Evolutionary conservation across 73 alveolate genomes (phyloP).

Genomic region (Tetrahymena malaccensis): DNA sequence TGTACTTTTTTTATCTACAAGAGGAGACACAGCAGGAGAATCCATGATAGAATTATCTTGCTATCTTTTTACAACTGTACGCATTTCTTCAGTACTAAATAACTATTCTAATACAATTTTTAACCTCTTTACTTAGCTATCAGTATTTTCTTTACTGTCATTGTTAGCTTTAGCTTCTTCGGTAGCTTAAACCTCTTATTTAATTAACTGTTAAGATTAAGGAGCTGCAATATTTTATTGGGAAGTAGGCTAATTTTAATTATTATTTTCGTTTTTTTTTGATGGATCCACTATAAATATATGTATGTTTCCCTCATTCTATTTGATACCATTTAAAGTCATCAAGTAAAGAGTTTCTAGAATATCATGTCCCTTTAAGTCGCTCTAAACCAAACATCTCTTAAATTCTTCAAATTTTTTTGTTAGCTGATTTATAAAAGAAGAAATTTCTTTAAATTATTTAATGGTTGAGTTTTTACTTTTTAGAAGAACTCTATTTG

Average conservation of each 20-base stretch:
- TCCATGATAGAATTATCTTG: background rate
- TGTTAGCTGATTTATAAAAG: background rate
- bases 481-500: background rate
- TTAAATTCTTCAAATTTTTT: background rate
- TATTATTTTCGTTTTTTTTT: background rate
- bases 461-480: background rate
- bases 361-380: background rate
- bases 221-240: background rate
- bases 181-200: background rate
- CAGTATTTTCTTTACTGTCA: background rate
- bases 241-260: background rate
- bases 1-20: background rate
- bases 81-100: background rate
- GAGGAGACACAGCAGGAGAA: background rate
- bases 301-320: background rate
- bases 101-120: background rate
- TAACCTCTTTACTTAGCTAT: background rate
- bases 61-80: background rate
- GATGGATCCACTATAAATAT: background rate
- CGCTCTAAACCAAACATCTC: background rate
- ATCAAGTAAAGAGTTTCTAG: background rate
- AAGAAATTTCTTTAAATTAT: background rate
- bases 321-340: background rate
- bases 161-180: background rate
- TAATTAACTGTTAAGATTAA: background rate